Conservation (phyloP, 225 moss, liverwort and hornwort species). For the Thuidium tamariscinum region DNA sequence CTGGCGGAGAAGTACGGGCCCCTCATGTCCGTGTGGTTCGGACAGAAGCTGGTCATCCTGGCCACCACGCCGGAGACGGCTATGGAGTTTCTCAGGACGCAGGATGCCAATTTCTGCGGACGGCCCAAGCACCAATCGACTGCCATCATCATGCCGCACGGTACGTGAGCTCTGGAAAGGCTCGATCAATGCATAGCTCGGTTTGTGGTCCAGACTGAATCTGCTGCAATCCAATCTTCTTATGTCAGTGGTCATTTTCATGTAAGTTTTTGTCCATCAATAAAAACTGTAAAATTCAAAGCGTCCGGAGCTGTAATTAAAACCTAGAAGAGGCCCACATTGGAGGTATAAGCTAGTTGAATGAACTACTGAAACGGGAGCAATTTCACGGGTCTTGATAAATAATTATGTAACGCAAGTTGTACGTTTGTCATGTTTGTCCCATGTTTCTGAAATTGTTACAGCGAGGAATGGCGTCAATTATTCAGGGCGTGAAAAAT, state of each 20-base stretch:
- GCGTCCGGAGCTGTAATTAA: neutral
- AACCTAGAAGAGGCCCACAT: neutral
- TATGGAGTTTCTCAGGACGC: slow-evolving; percentile 9
- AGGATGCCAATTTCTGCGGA: slow-evolving; percentile 16
- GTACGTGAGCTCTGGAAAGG: neutral
- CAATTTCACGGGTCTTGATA: neutral
- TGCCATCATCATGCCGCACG: neutral
- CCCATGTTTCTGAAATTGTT: neutral
- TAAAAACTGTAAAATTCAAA: neutral
- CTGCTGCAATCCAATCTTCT: neutral
- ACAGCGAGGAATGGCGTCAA: neutral
- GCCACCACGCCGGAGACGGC: neutral
- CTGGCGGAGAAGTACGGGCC: slow-evolving; percentile 4
- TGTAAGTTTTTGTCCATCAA: too few relatives aligned
- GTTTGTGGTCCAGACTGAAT: neutral
- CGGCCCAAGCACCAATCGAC: neutral
- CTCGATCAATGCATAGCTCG: neutral
- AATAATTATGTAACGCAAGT: too few relatives aligned
- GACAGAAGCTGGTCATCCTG: slow-evolving; percentile 1
- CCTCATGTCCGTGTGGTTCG: slow-evolving; percentile 9
- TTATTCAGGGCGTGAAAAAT: neutral
- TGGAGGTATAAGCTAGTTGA: too few relatives aligned
- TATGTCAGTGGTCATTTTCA: neutral
- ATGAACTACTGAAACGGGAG: neutral
- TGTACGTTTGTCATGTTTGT: neutral